These are phyloP conservation scores for Xylogone sp. DNA, from an alignment of 2,329 filamentous ascomycete species.

Conservation along the genomic window DNA sequence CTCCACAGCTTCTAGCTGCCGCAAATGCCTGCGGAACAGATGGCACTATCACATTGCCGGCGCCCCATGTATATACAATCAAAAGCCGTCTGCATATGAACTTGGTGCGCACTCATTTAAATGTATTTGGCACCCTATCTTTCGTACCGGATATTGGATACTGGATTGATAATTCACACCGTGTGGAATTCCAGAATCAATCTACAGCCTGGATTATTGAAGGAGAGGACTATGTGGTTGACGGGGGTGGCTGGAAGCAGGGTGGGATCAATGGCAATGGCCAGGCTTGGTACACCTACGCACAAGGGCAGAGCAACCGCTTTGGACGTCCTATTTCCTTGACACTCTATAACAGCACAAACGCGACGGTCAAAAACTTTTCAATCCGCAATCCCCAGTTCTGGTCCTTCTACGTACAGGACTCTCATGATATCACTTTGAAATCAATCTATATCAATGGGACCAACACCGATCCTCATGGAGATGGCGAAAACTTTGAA, in stretches of 20 bases:
- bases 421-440: neutral
- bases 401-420: constrained; percentile 2
- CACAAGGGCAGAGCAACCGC: neutral
- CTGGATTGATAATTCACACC: constrained; percentile 6
- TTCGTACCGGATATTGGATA: constrained; percentile 2
- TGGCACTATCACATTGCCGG: constrained; percentile 1
- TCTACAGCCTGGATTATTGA: constrained; percentile 1
- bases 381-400: constrained; percentile 1
- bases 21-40: neutral
- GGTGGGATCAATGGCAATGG: constrained; percentile 3
- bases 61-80: constrained; percentile 1
- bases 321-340: constrained; percentile 1
- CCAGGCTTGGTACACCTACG: neutral
- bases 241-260: neutral
- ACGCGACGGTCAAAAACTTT: neutral
- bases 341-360: constrained; percentile 1
- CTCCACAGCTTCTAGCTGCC: neutral
- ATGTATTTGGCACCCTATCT: constrained; percentile 5
- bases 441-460: constrained; percentile 1
- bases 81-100: neutral
- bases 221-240: constrained; percentile 1
- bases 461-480: constrained; percentile 2
- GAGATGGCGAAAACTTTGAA: constrained; percentile 1
- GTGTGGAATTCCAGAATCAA: constrained; percentile 2
- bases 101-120: neutral